Evolutionary conservation across 306 rosid species (phyloP).

Genomic region (Luffa acutangula): DNA sequence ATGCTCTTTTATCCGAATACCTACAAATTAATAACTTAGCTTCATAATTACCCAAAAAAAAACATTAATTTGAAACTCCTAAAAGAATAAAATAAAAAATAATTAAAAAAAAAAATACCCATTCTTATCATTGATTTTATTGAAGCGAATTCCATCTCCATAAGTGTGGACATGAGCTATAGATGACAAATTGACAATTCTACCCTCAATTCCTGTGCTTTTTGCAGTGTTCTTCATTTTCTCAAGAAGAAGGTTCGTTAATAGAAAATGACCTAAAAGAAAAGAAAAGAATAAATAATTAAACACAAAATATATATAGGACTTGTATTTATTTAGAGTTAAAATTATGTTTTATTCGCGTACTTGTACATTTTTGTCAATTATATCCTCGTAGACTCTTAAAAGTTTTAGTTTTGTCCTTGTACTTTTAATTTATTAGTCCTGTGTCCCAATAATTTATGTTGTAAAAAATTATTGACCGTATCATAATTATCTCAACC

Average conservation of each 20-base stretch:
- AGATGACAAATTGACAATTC: constrained; percentile 81
- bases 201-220: constrained; percentile 68
- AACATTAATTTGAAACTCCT: too few species aligned
- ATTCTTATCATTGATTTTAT: constrained; percentile 42
- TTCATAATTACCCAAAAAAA: not conserved
- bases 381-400: too few species aligned
- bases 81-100: not conserved
- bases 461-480: too few species aligned
- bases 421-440: too few species aligned
- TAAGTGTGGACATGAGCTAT: constrained; percentile 71
- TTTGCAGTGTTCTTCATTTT: constrained; percentile 75
- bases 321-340: too few species aligned
- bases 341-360: not conserved
- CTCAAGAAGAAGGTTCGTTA: constrained; percentile 63
- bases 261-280: constrained; percentile 62
- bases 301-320: not conserved
- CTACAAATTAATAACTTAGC: constrained; percentile 17
- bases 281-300: not conserved
- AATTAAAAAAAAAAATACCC: constrained; percentile 26
- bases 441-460: too few species aligned
- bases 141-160: constrained; percentile 44
- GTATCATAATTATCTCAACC: too few species aligned
- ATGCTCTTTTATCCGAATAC: constrained; percentile 75
- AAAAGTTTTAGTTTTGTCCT: too few species aligned
- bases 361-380: too few species aligned